phyloP scores from a whole-genome alignment of 345 rosid genomes.

The Bruguiera gymnorhiza region DNA sequence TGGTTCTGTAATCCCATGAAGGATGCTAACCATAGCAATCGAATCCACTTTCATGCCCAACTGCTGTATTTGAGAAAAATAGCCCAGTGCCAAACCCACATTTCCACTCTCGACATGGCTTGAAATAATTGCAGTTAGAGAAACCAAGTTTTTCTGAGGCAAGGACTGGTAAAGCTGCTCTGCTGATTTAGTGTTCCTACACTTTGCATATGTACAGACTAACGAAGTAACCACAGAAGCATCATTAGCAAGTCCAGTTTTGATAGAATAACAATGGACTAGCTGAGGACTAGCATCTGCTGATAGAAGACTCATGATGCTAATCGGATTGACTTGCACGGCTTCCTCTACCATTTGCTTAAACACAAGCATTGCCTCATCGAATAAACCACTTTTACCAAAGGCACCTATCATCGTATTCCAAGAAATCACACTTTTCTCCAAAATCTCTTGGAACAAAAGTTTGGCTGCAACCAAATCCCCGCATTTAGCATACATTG shows the following conservation, averaged over 20 bases:
- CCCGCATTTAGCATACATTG: slow-evolving; percentile 61
- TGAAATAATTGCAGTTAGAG: slow-evolving; percentile 62
- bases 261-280: slow-evolving; percentile 53
- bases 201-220: slow-evolving; percentile 57
- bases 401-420: slow-evolving; percentile 74
- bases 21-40: slow-evolving; percentile 67
- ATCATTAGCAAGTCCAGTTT: slow-evolving; percentile 47
- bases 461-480: slow-evolving; percentile 51
- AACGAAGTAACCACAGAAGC: slow-evolving; percentile 55
- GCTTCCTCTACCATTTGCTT: slow-evolving; percentile 42
- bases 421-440: slow-evolving; percentile 66
- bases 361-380: slow-evolving; percentile 49
- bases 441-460: slow-evolving; percentile 50
- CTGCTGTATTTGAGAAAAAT: slow-evolving; percentile 45
- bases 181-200: slow-evolving; percentile 45
- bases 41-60: slow-evolving; percentile 57
- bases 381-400: slow-evolving; percentile 50
- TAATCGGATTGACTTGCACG: slow-evolving; percentile 47
- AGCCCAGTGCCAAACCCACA: slow-evolving; percentile 31
- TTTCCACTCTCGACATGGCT: slow-evolving; percentile 60
- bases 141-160: slow-evolving; percentile 47
- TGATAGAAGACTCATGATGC: slow-evolving; percentile 57
- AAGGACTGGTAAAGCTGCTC: slow-evolving; percentile 43
- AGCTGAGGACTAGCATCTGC: slow-evolving; percentile 44
- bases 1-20: slow-evolving; percentile 53